A percentile compares a stretch with the other conserved stretches of the same genome.
Conservation (phyloP, 108 stramenopile genomes). For the Nannochloropsis oceanica region DNA sequence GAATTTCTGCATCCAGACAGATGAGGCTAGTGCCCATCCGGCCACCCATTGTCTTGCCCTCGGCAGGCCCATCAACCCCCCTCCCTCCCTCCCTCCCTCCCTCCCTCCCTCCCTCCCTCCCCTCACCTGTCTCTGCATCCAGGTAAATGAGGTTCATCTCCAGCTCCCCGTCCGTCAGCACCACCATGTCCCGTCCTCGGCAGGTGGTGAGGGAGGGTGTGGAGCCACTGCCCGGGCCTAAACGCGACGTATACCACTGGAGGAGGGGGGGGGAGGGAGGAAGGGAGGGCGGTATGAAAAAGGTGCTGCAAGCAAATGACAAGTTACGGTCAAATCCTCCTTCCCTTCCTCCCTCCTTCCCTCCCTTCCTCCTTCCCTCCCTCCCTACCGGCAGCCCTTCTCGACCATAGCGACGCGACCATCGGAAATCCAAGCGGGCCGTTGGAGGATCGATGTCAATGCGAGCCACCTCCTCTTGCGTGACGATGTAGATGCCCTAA, state of each 20-base stretch:
- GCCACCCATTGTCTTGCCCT: too few relatives aligned
- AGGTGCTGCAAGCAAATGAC: too few relatives aligned
- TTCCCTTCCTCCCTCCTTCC: not conserved
- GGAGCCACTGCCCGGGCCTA: not conserved
- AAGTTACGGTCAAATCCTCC: not conserved
- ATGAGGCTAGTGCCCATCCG: too few relatives aligned
- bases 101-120: not conserved
- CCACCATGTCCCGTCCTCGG: not conserved
- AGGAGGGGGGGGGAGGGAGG: not conserved
- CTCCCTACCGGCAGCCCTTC: not conserved
- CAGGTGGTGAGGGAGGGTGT: not conserved
- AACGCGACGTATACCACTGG: not conserved
- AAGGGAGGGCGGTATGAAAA: not conserved
- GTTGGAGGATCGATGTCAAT: not conserved
- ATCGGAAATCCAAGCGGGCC: not conserved
- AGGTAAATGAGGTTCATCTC: not conserved
- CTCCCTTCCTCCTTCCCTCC: not conserved
- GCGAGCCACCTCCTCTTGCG: not conserved
- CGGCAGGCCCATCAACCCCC: too few relatives aligned
- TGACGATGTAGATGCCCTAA: not conserved
- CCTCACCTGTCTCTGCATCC: not conserved
- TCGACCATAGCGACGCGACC: not conserved
- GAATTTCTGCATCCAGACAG: not conserved
- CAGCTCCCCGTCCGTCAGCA: not conserved
- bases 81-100: not conserved